Base-by-base conservation (phyloP, 257 asterid genomes). In the Striga asiatica region DNA sequence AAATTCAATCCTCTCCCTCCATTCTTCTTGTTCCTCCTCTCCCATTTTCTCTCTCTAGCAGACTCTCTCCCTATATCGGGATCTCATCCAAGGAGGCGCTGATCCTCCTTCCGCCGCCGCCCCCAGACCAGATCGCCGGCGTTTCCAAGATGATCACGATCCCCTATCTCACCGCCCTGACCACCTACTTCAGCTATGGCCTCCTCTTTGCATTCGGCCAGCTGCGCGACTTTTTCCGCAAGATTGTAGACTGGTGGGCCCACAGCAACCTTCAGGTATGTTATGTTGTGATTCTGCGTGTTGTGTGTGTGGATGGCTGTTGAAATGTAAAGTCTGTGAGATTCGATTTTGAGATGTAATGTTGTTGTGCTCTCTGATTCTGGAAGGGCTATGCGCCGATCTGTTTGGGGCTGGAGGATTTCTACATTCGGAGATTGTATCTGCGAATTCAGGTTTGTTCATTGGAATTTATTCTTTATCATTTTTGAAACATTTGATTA, bases 341-440 rank as follows among this genome's bases (percentile, higher is more conserved):
- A 47, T 16, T 41, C 53, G 10, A 43, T 5, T 12, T 4, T 16
- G 2, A 13, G 5, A 24, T 8, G 12, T 9, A 0, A 8, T 1
- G 11, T 35, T 28, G 5, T 14, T 9, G 0, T n/a, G 17, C 18
- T 43, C 23, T 21, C 20, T 11, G 16, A 38, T 56, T n/a, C 54
- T 2, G 3, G 25, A 43, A 83, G 85, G 93, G 93, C 49, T 83
- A 80, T 64, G 88, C 93, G 32, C 88, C 93, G 69, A 83, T 80
- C 78, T 80, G 83, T 62, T 71, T 80, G 72, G 93, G 93, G 29
- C 80, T 80, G 22, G 93, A 83, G 71, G 93, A 83, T 77, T 80
- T 80, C 80, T 83, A 83, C 57, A 67, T 43, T 17, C 24, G 50
- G 0, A 12, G 93, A 20, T 66, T 83, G 70, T 80, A 80, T 68